These are phyloP conservation scores for Kalaharituber pfeilii DNA, from an alignment of 2,329 filamentous ascomycete species.

Conservation along the genomic window DNA sequence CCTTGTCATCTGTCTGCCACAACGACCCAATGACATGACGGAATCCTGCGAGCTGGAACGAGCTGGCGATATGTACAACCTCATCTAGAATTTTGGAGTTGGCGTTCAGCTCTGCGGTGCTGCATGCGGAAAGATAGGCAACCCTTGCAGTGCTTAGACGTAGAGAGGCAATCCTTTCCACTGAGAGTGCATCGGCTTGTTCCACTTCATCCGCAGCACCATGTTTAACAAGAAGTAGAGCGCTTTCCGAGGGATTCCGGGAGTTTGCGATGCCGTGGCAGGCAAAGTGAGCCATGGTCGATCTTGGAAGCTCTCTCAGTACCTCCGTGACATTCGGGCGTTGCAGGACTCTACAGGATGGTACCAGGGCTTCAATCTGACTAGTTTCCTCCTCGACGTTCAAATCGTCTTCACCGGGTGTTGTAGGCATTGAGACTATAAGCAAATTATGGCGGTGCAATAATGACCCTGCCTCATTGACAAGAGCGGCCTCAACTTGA, in stretches of 20 bases:
- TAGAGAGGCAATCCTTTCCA: not conserved
- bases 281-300: slow-evolving; percentile 13
- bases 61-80: slow-evolving; percentile 26
- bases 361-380: not conserved
- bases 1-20: slow-evolving; percentile 23
- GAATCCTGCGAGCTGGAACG: slow-evolving; percentile 28
- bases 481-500: not conserved
- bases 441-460: not conserved
- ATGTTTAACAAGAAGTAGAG: slow-evolving; percentile 5
- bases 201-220: not conserved
- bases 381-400: not conserved
- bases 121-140: slow-evolving; percentile 29
- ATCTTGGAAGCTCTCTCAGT: not conserved
- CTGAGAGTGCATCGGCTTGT: not conserved
- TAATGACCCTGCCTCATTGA: too few species aligned
- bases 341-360: not conserved
- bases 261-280: slow-evolving; percentile 17
- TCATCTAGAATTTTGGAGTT: slow-evolving; percentile 25
- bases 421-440: not conserved
- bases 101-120: slow-evolving; percentile 22
- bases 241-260: slow-evolving; percentile 17
- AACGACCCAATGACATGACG: slow-evolving; percentile 26
- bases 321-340: not conserved
- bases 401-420: not conserved
- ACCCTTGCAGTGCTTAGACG: slow-evolving; percentile 9